Conservation (phyloP, 2,329 filamentous ascomycete species). For the Clarireedia homoeocarpa region DNA sequence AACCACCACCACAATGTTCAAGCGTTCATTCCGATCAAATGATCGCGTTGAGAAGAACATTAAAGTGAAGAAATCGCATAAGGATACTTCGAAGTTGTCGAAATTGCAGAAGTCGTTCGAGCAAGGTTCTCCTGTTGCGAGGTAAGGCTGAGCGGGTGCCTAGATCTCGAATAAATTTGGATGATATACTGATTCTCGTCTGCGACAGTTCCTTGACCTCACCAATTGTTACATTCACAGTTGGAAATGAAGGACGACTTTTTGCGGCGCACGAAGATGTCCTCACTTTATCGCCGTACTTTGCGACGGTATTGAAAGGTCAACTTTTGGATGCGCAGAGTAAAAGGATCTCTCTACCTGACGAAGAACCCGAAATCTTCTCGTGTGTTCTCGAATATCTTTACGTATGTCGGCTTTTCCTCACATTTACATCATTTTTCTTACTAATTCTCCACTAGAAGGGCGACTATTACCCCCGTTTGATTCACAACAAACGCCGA, state of each 20-base stretch:
- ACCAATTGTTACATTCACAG: conserved; percentile 79
- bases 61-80: conserved; percentile 71
- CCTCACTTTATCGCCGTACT: conserved; percentile 77
- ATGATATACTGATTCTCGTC: conserved; percentile 9
- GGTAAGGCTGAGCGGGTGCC: conserved; percentile 29
- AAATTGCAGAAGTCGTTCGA: conserved; percentile 82
- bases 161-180: background rate
- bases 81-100: conserved; percentile 71
- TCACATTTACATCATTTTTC: background rate
- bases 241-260: conserved; percentile 77
- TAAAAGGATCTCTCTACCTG: conserved; percentile 66
- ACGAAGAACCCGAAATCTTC: conserved; percentile 85
- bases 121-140: conserved; percentile 41
- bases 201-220: conserved; percentile 35
- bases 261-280: conserved; percentile 96
- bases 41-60: conserved; percentile 84
- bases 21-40: conserved; percentile 77
- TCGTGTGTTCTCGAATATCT: conserved; percentile 92
- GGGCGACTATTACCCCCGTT: conserved; percentile 58
- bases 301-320: conserved; percentile 62
- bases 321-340: conserved; percentile 67
- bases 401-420: conserved; percentile 43
- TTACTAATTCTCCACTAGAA: conserved; percentile 18
- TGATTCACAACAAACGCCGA: conserved; percentile 78
- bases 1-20: conserved; percentile 64